Conservation (phyloP, 257 asterid genomes). For the Henckelia pumila region DNA sequence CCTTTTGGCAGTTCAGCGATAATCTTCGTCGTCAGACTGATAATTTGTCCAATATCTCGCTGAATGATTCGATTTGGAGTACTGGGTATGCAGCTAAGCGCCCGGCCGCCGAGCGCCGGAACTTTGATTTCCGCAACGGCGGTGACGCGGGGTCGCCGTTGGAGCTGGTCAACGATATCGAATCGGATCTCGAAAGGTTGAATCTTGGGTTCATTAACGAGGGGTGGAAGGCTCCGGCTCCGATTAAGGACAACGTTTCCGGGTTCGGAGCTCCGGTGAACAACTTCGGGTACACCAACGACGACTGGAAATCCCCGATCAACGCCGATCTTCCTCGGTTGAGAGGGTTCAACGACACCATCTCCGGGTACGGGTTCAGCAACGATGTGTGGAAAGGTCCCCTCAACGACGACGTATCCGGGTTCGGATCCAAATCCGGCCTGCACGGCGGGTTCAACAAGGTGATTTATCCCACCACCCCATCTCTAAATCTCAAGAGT, state of each 20-base stretch:
- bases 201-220: constrained; percentile 25
- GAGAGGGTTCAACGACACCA: constrained; percentile 21
- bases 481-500: constrained; percentile 43
- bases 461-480: constrained; percentile 50
- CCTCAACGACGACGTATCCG: constrained; percentile 33
- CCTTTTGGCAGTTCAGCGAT: constrained; percentile 95
- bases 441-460: constrained; percentile 59
- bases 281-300: not conserved
- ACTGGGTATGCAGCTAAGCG: constrained; percentile 53
- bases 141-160: constrained; percentile 32
- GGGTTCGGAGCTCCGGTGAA: constrained; percentile 18
- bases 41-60: constrained; percentile 41
- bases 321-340: constrained; percentile 2
- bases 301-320: not conserved
- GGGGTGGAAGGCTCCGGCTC: constrained; percentile 5
- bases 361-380: constrained; percentile 26
- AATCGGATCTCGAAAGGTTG: constrained; percentile 37
- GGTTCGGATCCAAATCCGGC: constrained; percentile 35
- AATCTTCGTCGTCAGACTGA: constrained; percentile 71
- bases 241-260: constrained; percentile 10
- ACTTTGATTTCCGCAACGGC: constrained; percentile 71
- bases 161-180: constrained; percentile 29
- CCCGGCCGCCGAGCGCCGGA: constrained; percentile 65
- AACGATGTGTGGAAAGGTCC: constrained; percentile 55
- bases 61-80: constrained; percentile 96